These are phyloP conservation scores for Phallus indusiatus DNA, from an alignment of 768 basidiomycete species.

Conservation along the genomic window DNA sequence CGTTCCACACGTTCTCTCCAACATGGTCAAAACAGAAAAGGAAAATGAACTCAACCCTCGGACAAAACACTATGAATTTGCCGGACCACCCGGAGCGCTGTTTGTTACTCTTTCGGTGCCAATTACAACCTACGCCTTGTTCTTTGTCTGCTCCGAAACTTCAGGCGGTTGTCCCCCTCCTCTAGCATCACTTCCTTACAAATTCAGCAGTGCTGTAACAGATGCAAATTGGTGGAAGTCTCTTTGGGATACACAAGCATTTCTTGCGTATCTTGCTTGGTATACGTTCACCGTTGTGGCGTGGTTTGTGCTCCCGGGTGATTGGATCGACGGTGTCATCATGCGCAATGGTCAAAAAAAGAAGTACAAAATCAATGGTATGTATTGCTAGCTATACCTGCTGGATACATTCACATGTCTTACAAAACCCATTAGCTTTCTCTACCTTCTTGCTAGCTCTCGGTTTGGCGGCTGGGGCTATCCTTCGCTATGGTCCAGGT, in stretches of 20 bases:
- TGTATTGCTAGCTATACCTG: conserved; percentile 16
- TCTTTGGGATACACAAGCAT: conserved; percentile 78
- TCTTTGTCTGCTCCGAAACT: conserved; percentile 66
- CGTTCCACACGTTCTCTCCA: not conserved
- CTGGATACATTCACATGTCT: not conserved
- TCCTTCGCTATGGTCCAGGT: conserved; percentile 65
- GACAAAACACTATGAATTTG: conserved; percentile 69
- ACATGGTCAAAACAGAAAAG: not conserved
- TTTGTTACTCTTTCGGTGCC: conserved; percentile 66
- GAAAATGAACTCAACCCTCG: conserved; percentile 46
- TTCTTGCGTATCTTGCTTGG: conserved; percentile 75
- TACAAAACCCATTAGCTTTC: conserved; percentile 49
- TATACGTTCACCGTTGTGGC: conserved; percentile 78
- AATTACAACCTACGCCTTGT: conserved; percentile 59
- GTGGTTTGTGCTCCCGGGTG: conserved; percentile 72
- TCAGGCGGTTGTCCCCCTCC: conserved; percentile 62
- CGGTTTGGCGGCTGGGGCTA: conserved; percentile 58
- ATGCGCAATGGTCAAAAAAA: conserved; percentile 70
- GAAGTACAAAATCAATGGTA: conserved; percentile 93
- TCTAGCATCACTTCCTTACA: conserved; percentile 29
- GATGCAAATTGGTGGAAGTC: conserved; percentile 53
- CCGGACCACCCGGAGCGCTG: conserved; percentile 71
- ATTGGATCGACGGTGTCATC: conserved; percentile 57
- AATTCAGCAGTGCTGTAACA: conserved; percentile 38
- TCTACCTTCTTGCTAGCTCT: conserved; percentile 77